Conservation (phyloP, 2,329 filamentous ascomycete species). For the Phaeosphaeria sp. region DNA sequence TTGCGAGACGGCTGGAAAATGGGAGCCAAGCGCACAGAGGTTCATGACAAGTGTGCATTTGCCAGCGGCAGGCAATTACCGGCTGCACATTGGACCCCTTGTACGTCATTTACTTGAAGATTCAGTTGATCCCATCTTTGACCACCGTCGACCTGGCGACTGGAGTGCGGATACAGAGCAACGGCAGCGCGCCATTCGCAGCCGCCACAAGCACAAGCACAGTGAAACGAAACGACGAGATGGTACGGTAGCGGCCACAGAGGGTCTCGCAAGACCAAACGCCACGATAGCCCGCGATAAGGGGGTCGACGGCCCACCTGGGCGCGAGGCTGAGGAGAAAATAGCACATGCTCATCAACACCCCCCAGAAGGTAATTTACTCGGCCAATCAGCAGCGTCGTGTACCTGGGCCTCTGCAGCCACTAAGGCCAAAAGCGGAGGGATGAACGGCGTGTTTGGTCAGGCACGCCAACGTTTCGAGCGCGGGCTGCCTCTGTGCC, state of each 20-base stretch:
- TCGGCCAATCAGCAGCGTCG: slow-evolving; percentile 29
- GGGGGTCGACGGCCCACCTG: slow-evolving; percentile 11
- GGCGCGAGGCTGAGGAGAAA: slow-evolving; percentile 20
- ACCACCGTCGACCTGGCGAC: neutral
- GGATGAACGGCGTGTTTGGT: slow-evolving; percentile 14
- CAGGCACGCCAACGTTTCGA: slow-evolving; percentile 33
- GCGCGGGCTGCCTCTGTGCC: slow-evolving; percentile 15
- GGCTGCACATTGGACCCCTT: slow-evolving; percentile 7
- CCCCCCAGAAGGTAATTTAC: slow-evolving; percentile 35
- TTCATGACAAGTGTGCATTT: slow-evolving; percentile 12
- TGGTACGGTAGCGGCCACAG: neutral
- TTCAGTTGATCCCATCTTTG: neutral
- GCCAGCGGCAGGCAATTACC: slow-evolving; percentile 27
- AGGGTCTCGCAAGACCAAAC: slow-evolving; percentile 13
- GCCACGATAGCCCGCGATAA: slow-evolving; percentile 23
- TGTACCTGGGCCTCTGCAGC: slow-evolving; percentile 35
- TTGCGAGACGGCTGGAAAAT: slow-evolving; percentile 17
- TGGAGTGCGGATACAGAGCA: slow-evolving; percentile 16
- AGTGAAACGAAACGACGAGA: neutral
- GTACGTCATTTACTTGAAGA: neutral
- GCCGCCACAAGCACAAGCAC: slow-evolving; percentile 1
- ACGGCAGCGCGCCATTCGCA: neutral
- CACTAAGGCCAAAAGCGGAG: slow-evolving; percentile 26
- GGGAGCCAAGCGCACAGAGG: slow-evolving; percentile 15
- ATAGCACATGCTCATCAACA: slow-evolving; percentile 31